These are phyloP conservation scores for Leccinum pellstonianum DNA, from an alignment of 768 basidiomycete genomes.

Conservation along the genomic window DNA sequence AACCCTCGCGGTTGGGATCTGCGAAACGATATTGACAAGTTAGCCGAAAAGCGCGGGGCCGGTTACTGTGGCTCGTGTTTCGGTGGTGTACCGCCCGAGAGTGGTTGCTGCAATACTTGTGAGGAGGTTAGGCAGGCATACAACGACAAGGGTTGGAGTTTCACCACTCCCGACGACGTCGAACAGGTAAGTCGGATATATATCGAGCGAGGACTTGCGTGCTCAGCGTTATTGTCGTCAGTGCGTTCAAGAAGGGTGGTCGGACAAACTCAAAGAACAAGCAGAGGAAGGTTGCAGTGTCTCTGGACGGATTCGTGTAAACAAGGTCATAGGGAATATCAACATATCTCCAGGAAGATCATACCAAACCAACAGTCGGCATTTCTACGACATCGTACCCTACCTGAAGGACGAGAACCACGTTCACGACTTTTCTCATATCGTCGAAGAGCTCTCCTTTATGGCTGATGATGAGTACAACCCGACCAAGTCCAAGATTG, in stretches of 20 bases:
- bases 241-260: slow-evolving; percentile 95
- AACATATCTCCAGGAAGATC: slow-evolving; percentile 92
- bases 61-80: slow-evolving; percentile 96
- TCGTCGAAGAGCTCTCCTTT: slow-evolving; percentile 78
- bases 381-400: slow-evolving; percentile 88
- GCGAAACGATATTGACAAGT: slow-evolving; percentile 83
- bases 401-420: slow-evolving; percentile 87
- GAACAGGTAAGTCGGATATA: slow-evolving; percentile 70
- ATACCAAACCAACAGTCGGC: slow-evolving; percentile 83
- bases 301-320: slow-evolving; percentile 86
- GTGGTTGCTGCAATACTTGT: slow-evolving; percentile 94
- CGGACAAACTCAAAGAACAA: slow-evolving; percentile 89
- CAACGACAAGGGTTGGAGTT: slow-evolving; percentile 93
- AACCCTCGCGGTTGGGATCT: slow-evolving; percentile 60
- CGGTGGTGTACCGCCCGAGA: slow-evolving; percentile 72
- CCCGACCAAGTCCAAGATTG: slow-evolving; percentile 57
- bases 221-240: slow-evolving; percentile 31
- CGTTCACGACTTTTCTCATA: slow-evolving; percentile 93
- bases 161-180: slow-evolving; percentile 83
- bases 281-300: slow-evolving; percentile 94
- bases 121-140: slow-evolving; percentile 93
- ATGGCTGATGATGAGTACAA: slow-evolving; percentile 80
- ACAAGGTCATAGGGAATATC: slow-evolving; percentile 96
- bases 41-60: slow-evolving; percentile 56
- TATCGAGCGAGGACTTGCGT: neutral